Conservation (phyloP, 352 stramenopile genomes). For the Globisporangium megalacanthum region DNA sequence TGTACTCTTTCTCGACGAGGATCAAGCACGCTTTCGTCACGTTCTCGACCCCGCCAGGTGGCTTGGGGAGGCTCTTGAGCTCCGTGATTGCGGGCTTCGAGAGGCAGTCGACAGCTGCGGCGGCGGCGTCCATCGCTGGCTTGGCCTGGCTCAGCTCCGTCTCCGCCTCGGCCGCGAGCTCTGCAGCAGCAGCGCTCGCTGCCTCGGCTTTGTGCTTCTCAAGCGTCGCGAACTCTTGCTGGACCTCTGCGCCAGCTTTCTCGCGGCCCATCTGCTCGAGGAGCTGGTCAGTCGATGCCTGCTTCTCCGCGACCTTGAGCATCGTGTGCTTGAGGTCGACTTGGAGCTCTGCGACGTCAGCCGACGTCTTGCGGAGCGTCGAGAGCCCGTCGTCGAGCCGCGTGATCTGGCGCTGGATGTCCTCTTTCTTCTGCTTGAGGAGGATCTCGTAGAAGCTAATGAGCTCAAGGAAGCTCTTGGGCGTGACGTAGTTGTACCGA, state of each 20-base stretch:
- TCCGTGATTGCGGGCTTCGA: constrained; percentile 96
- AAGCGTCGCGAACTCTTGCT: constrained; percentile 93
- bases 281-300: constrained; percentile 91
- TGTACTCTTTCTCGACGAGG: constrained; percentile 97
- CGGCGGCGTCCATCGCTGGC: constrained; percentile 95
- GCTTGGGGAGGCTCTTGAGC: constrained; percentile 96
- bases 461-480: constrained; percentile 97
- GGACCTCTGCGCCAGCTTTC: constrained; percentile 91
- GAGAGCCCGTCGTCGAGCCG: constrained; percentile 95
- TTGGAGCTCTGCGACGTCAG: constrained; percentile 95
- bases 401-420: constrained; percentile 95
- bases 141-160: constrained; percentile 94
- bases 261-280: constrained; percentile 93
- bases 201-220: constrained; percentile 91
- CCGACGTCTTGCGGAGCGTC: constrained; percentile 94
- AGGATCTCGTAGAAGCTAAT: constrained; percentile 98
- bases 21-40: constrained; percentile 96
- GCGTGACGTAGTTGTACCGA: constrained; percentile 98
- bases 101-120: constrained; percentile 94
- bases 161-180: constrained; percentile 92
- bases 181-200: constrained; percentile 89
- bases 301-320: constrained; percentile 95
- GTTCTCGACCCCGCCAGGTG: constrained; percentile 92
- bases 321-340: constrained; percentile 95
- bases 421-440: constrained; percentile 91